A percentile compares a stretch with the other conserved stretches of the same genome.
Conservation (phyloP, 306 rosid species). For the Quercus agrifolia region DNA sequence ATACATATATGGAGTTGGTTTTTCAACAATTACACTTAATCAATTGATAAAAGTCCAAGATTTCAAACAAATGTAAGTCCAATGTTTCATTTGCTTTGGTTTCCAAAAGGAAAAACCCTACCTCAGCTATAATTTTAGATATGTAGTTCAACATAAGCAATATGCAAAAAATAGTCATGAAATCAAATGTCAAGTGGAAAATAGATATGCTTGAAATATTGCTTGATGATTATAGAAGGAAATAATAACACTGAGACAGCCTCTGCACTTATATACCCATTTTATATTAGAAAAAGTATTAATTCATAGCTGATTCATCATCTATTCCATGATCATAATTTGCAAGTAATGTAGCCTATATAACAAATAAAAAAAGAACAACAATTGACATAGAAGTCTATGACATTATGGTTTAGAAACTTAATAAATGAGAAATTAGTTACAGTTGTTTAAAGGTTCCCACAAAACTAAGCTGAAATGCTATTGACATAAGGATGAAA, state of each 20-base stretch:
- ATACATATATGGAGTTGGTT: background rate
- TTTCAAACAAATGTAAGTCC: background rate
- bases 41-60: background rate
- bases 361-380: background rate
- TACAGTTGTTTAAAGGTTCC: background rate
- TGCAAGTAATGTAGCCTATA: background rate
- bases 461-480: background rate
- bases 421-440: background rate
- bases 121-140: background rate
- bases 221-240: background rate
- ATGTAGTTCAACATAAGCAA: background rate
- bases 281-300: background rate
- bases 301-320: background rate
- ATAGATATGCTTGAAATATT: background rate
- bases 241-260: background rate
- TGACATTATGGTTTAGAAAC: background rate
- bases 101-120: background rate
- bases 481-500: background rate
- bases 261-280: background rate
- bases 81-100: background rate
- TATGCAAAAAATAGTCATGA: background rate
- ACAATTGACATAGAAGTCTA: background rate
- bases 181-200: background rate
- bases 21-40: background rate
- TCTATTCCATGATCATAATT: background rate